These are phyloP conservation scores for Typha latifolia DNA, from an alignment of 176 grass and related monocot genomes.

Conservation along the genomic window DNA sequence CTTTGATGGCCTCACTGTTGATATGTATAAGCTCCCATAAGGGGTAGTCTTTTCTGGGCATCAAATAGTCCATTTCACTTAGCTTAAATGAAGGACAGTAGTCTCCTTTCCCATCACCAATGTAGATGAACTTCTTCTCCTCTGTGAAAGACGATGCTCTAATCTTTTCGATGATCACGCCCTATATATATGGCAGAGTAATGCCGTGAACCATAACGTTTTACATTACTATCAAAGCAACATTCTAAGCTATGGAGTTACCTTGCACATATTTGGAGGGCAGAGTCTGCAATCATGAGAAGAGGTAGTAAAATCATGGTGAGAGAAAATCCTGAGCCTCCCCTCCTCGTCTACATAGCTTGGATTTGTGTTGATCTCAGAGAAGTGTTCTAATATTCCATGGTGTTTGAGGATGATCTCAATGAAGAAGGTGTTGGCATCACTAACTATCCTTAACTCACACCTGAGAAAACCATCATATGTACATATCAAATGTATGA, in stretches of 20 bases:
- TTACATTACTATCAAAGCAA: background rate
- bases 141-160: background rate
- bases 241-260: background rate
- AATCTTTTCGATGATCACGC: conserved; percentile 63
- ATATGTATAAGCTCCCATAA: conserved; percentile 52
- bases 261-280: conserved; percentile 93
- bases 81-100: conserved; percentile 72
- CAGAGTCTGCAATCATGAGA: conserved; percentile 67
- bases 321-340: conserved; percentile 59
- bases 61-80: conserved; percentile 52
- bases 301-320: conserved; percentile 31
- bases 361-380: conserved; percentile 66
- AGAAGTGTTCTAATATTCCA: conserved; percentile 55
- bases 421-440: conserved; percentile 84
- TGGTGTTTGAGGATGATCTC: conserved; percentile 69
- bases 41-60: conserved; percentile 70
- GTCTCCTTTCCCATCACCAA: conserved; percentile 68
- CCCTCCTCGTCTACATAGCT: conserved; percentile 40
- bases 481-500: background rate
- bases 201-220: background rate
- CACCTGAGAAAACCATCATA: conserved; percentile 28
- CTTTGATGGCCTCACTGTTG: conserved; percentile 49
- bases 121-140: conserved; percentile 42
- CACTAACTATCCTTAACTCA: conserved; percentile 71
- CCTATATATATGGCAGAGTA: conserved; percentile 20